Percentiles rank a stretch among this genome's conserved stretches.
Evolutionary conservation across 1,284 basidiomycete species (phyloP).

Genomic region (Leccinum huronense): DNA sequence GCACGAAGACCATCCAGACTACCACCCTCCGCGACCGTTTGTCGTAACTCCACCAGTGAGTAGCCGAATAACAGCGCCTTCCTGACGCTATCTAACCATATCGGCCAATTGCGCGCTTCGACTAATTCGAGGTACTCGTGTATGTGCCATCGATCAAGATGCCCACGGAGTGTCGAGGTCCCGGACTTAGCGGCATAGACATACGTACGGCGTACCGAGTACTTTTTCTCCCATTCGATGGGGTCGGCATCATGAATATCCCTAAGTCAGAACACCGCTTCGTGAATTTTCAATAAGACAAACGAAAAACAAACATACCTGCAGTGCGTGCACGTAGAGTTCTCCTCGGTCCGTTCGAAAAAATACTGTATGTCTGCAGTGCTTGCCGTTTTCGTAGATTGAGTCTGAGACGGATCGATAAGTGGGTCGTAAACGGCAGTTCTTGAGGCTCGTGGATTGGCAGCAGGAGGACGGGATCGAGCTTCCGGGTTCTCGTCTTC

Average conservation of each 20-base stretch:
- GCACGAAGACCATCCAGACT: not conserved
- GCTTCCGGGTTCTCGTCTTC: not conserved
- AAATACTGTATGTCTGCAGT: conserved; percentile 2
- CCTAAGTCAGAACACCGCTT: not conserved
- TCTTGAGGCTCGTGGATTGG: not conserved
- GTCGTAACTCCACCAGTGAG: not conserved
- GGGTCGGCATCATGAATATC: not conserved
- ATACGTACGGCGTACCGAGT: not conserved
- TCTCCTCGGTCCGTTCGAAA: not conserved
- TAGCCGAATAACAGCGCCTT: not conserved
- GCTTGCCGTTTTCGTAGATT: not conserved
- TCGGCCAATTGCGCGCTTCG: not conserved
- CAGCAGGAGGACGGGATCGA: not conserved
- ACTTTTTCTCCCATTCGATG: not conserved
- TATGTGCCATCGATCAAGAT: not conserved
- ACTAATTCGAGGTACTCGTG: not conserved
- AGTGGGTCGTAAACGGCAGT: not conserved
- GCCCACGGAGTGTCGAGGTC: not conserved
- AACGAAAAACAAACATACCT: not conserved
- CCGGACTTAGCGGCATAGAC: not conserved
- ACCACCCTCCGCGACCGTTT: not conserved
- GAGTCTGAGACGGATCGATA: not conserved
- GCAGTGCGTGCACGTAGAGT: not conserved
- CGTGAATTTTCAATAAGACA: not conserved
- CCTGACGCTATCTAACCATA: not conserved